A percentile compares a stretch with the other conserved stretches of the same genome.
Evolutionary conservation across 2,329 filamentous ascomycete genomes (phyloP).

Genomic region (Xylaria digitata): DNA sequence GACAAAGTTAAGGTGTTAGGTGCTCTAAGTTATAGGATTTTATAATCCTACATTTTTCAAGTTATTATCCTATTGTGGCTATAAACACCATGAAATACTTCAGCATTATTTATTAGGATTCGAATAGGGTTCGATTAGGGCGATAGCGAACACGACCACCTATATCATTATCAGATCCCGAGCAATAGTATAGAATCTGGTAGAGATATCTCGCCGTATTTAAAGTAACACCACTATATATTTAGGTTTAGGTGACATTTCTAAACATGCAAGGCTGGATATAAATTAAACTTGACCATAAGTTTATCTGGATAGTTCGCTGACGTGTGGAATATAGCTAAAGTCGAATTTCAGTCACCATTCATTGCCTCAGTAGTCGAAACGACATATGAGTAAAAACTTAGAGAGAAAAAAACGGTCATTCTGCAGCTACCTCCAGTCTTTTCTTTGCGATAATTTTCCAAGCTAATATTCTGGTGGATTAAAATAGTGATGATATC

Average conservation of each 20-base stretch:
- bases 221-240: constrained; percentile 10
- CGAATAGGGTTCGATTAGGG: constrained; percentile 11
- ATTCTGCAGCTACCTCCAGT: neutral
- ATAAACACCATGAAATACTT: constrained; percentile 2
- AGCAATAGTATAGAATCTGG: neutral
- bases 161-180: neutral
- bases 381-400: neutral
- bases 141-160: constrained; percentile 9
- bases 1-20: constrained; percentile 11
- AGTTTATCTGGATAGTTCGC: constrained; percentile 4
- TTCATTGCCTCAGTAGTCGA: too few relatives aligned
- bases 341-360: too few relatives aligned
- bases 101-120: constrained; percentile 1
- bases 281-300: constrained; percentile 7
- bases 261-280: constrained; percentile 11
- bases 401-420: neutral
- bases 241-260: constrained; percentile 12
- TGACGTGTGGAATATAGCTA: constrained; percentile 2
- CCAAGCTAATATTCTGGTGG: neutral
- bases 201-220: constrained; percentile 8
- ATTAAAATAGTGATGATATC: neutral
- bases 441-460: neutral
- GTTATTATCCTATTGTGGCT: neutral
- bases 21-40: neutral
- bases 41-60: neutral